Percentiles rank a stretch among this genome's conserved stretches.
Conservation (phyloP, 495 filamentous ascomycete genomes). For the Lentithecium fluviatile region DNA sequence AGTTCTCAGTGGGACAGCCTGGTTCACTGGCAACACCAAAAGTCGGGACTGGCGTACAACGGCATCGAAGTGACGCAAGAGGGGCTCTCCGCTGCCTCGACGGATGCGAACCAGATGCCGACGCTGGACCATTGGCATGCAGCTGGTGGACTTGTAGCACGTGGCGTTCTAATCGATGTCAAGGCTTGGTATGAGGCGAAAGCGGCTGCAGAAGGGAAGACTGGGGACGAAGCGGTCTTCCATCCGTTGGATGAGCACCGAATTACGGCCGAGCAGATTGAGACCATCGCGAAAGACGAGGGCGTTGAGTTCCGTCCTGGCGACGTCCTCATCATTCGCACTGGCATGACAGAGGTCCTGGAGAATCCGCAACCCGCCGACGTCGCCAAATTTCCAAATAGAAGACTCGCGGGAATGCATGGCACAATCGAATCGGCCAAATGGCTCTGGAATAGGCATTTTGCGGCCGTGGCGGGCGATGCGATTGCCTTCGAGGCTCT, state of each 20-base stretch:
- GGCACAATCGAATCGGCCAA: conserved; percentile 40
- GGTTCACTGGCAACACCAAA: conserved; percentile 47
- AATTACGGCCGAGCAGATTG: conserved; percentile 37
- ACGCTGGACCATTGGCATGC: conserved; percentile 44
- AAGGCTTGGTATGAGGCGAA: conserved; percentile 53
- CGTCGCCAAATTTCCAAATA: conserved; percentile 38
- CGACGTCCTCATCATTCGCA: conserved; percentile 50
- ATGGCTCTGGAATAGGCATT: conserved; percentile 56
- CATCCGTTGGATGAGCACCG: conserved; percentile 41
- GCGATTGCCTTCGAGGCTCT: conserved; percentile 48
- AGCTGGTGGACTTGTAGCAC: conserved; percentile 51
- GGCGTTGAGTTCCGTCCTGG: conserved; percentile 47
- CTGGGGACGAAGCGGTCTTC: conserved; percentile 26
- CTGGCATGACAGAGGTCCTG: conserved; percentile 47
- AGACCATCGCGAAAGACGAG: conserved; percentile 35
- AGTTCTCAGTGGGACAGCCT: conserved; percentile 46
- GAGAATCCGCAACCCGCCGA: conserved; percentile 15
- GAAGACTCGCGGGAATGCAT: conserved; percentile 33
- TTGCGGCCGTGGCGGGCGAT: conserved; percentile 55
- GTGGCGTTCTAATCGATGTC: conserved; percentile 57
- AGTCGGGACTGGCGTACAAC: conserved; percentile 54
- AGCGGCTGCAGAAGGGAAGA: conserved; percentile 43
- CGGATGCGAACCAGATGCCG: conserved; percentile 29
- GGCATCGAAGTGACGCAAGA: conserved; percentile 38
- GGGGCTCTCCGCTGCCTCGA: conserved; percentile 30